These are phyloP conservation scores for Vanrija sp. DNA, from an alignment of 1,284 basidiomycete species.

Conservation along the genomic window DNA sequence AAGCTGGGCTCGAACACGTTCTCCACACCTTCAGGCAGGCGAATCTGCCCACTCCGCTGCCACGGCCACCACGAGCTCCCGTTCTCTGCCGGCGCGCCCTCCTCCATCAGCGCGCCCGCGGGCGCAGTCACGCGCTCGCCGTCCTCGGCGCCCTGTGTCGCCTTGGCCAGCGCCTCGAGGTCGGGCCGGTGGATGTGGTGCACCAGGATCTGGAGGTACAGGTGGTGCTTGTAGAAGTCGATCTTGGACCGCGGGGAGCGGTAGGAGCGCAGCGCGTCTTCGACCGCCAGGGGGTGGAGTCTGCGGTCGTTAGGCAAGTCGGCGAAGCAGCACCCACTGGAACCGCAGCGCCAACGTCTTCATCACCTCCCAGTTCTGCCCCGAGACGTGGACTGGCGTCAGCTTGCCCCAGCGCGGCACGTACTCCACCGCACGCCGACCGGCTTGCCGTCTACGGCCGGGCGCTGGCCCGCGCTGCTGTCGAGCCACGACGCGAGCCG, in stretches of 20 bases:
- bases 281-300: slow-evolving; percentile 48
- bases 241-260: slow-evolving; percentile 46
- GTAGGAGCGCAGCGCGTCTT: slow-evolving; percentile 43
- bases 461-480: slow-evolving; percentile 30
- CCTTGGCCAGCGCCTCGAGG: slow-evolving; percentile 18
- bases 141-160: slow-evolving; percentile 18
- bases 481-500: slow-evolving; percentile 41
- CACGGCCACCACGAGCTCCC: slow-evolving; percentile 6
- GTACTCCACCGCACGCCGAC: slow-evolving; percentile 42
- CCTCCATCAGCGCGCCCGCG: not conserved
- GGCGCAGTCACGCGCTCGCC: not conserved
- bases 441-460: slow-evolving; percentile 32
- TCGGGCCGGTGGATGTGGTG: slow-evolving; percentile 43
- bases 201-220: slow-evolving; percentile 47
- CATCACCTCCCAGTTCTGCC: slow-evolving; percentile 48
- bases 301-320: slow-evolving; percentile 14
- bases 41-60: slow-evolving; percentile 11
- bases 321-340: slow-evolving; percentile 21
- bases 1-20: slow-evolving; percentile 44
- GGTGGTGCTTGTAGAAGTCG: slow-evolving; percentile 47
- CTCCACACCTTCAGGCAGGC: slow-evolving; percentile 44
- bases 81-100: not conserved
- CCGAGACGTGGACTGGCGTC: slow-evolving; percentile 43
- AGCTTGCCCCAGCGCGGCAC: slow-evolving; percentile 3
- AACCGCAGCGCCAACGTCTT: slow-evolving; percentile 43